A percentile compares a stretch with the other conserved stretches of the same genome.
Conservation (phyloP, 2,329 filamentous ascomycete genomes). For the Hawksworthiomyces lignivorus region DNA sequence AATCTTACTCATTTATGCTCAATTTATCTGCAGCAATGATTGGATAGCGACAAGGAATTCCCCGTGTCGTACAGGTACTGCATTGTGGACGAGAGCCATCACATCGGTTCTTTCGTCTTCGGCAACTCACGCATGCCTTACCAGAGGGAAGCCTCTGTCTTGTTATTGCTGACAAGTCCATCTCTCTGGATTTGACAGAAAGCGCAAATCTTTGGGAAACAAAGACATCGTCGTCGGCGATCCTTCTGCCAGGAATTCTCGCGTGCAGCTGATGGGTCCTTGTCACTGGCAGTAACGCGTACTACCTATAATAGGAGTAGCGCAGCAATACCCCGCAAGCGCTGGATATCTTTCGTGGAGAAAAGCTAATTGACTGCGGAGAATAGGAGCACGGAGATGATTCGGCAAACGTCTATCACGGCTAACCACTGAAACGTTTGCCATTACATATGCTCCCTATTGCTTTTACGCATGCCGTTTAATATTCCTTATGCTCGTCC, state of each 20-base stretch:
- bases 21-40: conserved; percentile 1
- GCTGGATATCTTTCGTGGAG: too few species aligned
- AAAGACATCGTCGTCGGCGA: too few species aligned
- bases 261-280: too few species aligned
- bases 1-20: conserved; percentile 4
- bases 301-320: neutral
- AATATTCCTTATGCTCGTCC: too few species aligned
- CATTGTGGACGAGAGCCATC: conserved; percentile 8
- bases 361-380: too few species aligned
- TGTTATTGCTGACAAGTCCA: conserved; percentile 1
- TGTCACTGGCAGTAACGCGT: neutral
- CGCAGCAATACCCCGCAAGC: neutral
- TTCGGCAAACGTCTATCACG: too few species aligned
- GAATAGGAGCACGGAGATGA: too few species aligned
- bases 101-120: conserved; percentile 9
- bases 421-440: too few species aligned
- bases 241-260: too few species aligned
- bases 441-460: too few species aligned
- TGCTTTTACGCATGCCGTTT: too few species aligned
- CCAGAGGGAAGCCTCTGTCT: conserved; percentile 8
- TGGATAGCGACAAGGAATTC: conserved; percentile 6
- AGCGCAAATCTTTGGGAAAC: too few species aligned
- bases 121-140: conserved; percentile 7
- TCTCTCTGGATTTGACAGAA: neutral
- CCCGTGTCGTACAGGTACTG: conserved; percentile 4